A percentile compares a stretch with the other conserved stretches of the same genome.
Conservation (phyloP, 441 rosid species). For the Eruca vesicaria region DNA sequence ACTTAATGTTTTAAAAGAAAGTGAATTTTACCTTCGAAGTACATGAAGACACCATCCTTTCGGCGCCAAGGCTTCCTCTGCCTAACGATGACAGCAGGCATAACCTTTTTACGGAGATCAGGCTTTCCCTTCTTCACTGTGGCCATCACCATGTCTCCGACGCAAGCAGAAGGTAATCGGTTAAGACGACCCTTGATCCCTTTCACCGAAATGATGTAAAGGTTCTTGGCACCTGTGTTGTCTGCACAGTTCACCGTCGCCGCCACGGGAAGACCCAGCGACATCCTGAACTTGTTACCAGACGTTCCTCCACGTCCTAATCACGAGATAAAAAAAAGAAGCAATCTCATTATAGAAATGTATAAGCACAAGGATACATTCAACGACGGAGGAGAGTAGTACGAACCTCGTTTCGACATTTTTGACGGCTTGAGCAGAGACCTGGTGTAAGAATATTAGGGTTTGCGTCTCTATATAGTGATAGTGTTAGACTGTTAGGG, state of each 20-base stretch:
- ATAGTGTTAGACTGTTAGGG: background rate
- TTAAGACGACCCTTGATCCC: constrained; percentile 79
- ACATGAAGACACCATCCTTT: constrained; percentile 91
- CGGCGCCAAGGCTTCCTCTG: constrained; percentile 85
- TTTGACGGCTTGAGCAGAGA: constrained; percentile 21
- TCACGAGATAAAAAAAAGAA: background rate
- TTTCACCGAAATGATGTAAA: constrained; percentile 77
- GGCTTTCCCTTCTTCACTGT: constrained; percentile 81
- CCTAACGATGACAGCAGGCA: constrained; percentile 77
- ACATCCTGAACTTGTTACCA: constrained; percentile 92
- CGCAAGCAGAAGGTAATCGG: constrained; percentile 70
- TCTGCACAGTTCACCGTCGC: constrained; percentile 92
- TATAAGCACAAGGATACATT: background rate
- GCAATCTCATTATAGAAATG: background rate
- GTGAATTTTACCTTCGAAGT: constrained; percentile 54
- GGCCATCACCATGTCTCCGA: constrained; percentile 88
- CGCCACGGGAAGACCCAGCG: constrained; percentile 92
- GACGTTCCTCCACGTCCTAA: constrained; percentile 84
- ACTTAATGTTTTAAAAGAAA: background rate
- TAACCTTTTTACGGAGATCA: constrained; percentile 70
- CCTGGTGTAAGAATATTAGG: background rate
- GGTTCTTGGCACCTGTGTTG: constrained; percentile 89
- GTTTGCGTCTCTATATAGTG: background rate
- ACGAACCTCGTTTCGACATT: constrained; percentile 84
- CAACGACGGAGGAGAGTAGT: background rate